Base-by-base conservation (phyloP, 192 early-diverging fungal genomes). In the Podila epigama region DNA sequence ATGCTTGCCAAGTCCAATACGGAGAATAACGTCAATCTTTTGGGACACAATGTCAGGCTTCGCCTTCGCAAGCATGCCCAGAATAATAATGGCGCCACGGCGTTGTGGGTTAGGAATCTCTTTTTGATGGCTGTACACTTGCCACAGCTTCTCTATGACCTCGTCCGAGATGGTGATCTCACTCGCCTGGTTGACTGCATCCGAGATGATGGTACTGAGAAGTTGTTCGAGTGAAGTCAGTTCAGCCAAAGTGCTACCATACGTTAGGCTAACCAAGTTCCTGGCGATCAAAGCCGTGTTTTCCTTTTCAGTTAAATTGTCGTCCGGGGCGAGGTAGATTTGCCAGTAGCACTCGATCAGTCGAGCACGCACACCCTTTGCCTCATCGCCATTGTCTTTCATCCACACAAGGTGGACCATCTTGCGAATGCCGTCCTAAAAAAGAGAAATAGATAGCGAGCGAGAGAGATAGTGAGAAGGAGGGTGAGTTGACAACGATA, bases 361-460 rank as follows among this genome's bases (percentile, higher is more conserved):
- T 59, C 93, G 88, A 36, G 88, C 82, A 10, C 89, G 89, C 16
- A 92, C 85, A 34, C 91, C 87, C 29, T 91, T 91, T 1, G 87
- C 88, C 62, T 93, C 91, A 72, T 93, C 92, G 42, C 81, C 83
- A 33, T 84, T 89, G 28, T 89, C 85, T 41, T 89, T 87, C 61
- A 85, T 89, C 92, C 92, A 99, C 22, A 99, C 92, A 50, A 98
- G 92, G 75, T 98, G 97, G 12, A 96, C 86, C 97, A 99, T 99
- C 66, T 88, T 90, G 41, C 90, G 86, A 55, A 98, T 90, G 35
- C 97, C 98, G 28, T 90, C 92, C 85, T 94, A 63, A 2, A 58
- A 39, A 35, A 28, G 1, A 51, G 12, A 20, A 15, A 48, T 11
- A 34, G 28, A 25, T 63, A 27, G 44, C 13, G 51, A 18, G 20